These are phyloP conservation scores for Rosellinia necatrix DNA, from an alignment of 2,329 filamentous ascomycete species.

Conservation along the genomic window DNA sequence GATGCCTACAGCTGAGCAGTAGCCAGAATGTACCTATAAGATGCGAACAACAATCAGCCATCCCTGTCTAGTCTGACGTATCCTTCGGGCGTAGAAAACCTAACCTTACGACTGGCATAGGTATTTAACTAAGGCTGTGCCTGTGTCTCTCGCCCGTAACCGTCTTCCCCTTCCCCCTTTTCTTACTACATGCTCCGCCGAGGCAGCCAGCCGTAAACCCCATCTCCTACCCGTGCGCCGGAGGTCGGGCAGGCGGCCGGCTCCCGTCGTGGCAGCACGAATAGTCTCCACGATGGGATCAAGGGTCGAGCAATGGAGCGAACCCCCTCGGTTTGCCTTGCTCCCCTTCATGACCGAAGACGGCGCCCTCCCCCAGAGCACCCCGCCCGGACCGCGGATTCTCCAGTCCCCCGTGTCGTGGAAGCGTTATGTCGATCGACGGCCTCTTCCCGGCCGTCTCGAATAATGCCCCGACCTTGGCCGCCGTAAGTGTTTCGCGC, in stretches of 20 bases:
- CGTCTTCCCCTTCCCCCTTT: conserved; percentile 11
- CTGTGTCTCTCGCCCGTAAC: neutral
- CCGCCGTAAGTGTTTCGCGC: conserved; percentile 16
- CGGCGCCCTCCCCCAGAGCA: conserved; percentile 21
- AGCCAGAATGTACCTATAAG: no score
- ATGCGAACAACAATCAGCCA: no score
- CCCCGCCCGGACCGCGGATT: conserved; percentile 25
- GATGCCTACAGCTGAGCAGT: no score
- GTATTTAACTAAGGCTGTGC: conserved; percentile 4
- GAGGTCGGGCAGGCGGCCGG: conserved; percentile 38
- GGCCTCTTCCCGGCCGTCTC: no score
- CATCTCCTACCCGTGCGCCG: conserved; percentile 24
- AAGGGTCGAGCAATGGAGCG: conserved; percentile 28
- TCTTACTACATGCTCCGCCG: conserved; percentile 26
- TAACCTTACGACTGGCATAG: conserved; percentile 9
- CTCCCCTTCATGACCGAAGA: conserved; percentile 32
- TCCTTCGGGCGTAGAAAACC: no score
- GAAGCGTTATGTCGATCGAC: conserved; percentile 19
- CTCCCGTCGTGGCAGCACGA: conserved; percentile 33
- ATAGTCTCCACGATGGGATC: conserved; percentile 30
- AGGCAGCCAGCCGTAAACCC: conserved; percentile 37
- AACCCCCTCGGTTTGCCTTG: conserved; percentile 13
- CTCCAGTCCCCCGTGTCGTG: conserved; percentile 19
- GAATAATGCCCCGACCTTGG: conserved; percentile 24
- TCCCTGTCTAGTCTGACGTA: conserved; percentile 22